phyloP scores from a whole-genome alignment of 768 basidiomycete genomes.

The Pleurotus sapidus region DNA sequence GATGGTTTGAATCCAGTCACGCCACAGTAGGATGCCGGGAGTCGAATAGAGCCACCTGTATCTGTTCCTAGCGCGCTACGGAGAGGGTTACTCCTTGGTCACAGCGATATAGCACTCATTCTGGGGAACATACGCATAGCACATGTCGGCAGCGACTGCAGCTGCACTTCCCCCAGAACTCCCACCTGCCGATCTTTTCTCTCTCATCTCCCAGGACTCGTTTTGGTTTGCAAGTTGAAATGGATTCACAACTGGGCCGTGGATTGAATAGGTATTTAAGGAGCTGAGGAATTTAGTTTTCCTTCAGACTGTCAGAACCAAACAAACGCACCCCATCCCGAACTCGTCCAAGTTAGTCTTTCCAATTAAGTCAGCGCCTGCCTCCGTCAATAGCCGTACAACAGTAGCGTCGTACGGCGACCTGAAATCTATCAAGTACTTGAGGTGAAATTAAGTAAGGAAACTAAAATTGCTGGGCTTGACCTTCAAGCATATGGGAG shows the following conservation, averaged over 20 bases:
- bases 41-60: slow-evolving; percentile 90
- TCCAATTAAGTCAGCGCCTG: slow-evolving; percentile 74
- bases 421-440: slow-evolving; percentile 48
- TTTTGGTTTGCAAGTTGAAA: slow-evolving; percentile 28
- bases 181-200: slow-evolving; percentile 76
- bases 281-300: slow-evolving; percentile 47
- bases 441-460: neutral
- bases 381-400: slow-evolving; percentile 53
- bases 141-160: slow-evolving; percentile 83
- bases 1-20: slow-evolving; percentile 93
- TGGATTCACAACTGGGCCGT: slow-evolving; percentile 83
- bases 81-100: no score
- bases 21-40: slow-evolving; percentile 94
- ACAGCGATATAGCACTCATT: no score
- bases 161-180: slow-evolving; percentile 96
- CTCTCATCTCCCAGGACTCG: slow-evolving; percentile 23
- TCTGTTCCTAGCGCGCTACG: slow-evolving; percentile 87
- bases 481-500: slow-evolving; percentile 70
- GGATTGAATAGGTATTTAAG: slow-evolving; percentile 66
- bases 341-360: slow-evolving; percentile 98
- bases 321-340: slow-evolving; percentile 83
- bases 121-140: slow-evolving; percentile 64
- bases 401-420: slow-evolving; percentile 90
- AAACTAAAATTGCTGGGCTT: neutral
- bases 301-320: neutral